Base-by-base conservation (phyloP, 371 early-diverging fungal species). In the Mortierella sp. region DNA sequence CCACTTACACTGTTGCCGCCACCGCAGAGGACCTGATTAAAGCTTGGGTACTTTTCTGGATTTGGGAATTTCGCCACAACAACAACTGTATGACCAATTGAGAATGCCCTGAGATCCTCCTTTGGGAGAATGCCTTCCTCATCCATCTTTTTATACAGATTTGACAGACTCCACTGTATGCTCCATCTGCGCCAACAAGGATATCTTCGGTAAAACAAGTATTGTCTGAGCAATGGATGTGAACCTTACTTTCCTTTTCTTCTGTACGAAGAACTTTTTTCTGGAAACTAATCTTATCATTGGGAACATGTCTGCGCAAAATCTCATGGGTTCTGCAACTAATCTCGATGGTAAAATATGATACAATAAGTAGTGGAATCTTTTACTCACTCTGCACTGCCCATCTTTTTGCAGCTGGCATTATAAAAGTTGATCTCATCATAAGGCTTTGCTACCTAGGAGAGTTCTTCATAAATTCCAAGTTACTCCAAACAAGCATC, bases 101-200 rank as follows among this genome's bases (percentile, higher is more conserved):
- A 60, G 34, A 70, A n/a, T 1, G 35, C 23, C n/a, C 63, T 64
- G 6, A 51, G 29, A 34, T 72, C 72, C 1, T 29, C 8, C 12
- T 60, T 61, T 13, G 61, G 66, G 0, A 72, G 26, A 1, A 64
- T 8, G 19, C 55, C 60, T 26, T 64, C 32, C 13, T 57, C 40
- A 2, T 55, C 61, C 66, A 72, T 7, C 1, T 35, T 15, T 23
- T 49, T 66, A 40, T 54, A 72, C 37, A 66, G 29, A 45, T 62
- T 29, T 61, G 60, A 23, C 72, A 66, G 5, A 72, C 72, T 17
- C 53, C 5, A 60, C 70, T 3, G 59, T 64, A 0, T n/a, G n/a
- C n/a, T n/a, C n/a, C n/a, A n/a, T n/a, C n/a, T n/a, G n/a, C n/a
- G n/a, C n/a, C n/a, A n/a, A 73, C 55, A 4, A 73, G 60, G 37